Evolutionary conservation across 768 basidiomycete genomes (phyloP).

Genomic region (Tricholoma matsutake): DNA sequence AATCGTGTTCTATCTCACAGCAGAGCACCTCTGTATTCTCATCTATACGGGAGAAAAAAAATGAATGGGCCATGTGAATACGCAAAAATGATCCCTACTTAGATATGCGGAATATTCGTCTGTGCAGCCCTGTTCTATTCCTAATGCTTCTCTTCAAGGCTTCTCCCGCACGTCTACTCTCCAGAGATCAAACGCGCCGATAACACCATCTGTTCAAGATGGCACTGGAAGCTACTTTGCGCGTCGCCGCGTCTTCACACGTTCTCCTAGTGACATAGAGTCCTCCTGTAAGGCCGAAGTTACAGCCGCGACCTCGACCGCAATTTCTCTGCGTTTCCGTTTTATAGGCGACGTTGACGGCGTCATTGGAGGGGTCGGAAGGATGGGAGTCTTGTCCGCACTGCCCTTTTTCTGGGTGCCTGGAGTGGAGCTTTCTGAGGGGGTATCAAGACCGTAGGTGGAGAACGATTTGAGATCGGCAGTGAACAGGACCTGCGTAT

Average conservation of each 20-base stretch:
- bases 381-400: not conserved
- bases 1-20: too few species aligned
- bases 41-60: too few species aligned
- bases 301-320: not conserved
- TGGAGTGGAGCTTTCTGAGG: constrained; percentile 13
- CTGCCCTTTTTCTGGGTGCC: constrained; percentile 1
- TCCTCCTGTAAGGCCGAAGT: not conserved
- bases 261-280: constrained; percentile 32
- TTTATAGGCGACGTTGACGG: constrained; percentile 31
- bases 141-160: not conserved
- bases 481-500: constrained; percentile 64
- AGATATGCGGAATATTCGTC: not conserved
- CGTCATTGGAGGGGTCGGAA: constrained; percentile 27
- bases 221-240: not conserved
- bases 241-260: constrained; percentile 41
- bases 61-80: not conserved
- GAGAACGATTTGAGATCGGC: constrained; percentile 71
- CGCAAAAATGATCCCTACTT: not conserved
- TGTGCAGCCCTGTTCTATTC: not conserved
- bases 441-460: constrained; percentile 44
- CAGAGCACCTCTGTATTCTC: too few species aligned
- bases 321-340: constrained; percentile 19
- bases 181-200: not conserved
- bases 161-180: not conserved
- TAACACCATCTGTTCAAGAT: not conserved